Base-by-base conservation (phyloP, 805 yeast genomes). In the Candida gorgasii region DNA sequence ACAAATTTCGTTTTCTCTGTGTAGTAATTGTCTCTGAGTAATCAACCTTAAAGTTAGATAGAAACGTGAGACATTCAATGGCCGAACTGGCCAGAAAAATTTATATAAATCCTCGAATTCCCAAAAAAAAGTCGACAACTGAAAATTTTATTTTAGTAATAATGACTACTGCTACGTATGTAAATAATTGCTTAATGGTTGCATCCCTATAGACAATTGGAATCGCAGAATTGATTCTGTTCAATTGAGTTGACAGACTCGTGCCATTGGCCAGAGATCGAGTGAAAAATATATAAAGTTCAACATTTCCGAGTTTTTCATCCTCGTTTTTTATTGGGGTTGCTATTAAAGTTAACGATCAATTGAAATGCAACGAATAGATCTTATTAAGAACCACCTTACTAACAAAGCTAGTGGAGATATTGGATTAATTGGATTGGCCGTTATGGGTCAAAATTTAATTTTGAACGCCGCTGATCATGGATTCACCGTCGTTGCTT, bases 401-500 rank as follows among this genome's bases (percentile, higher is more conserved):
- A 32, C 64, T 63, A 29, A 53, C 57, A 82, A 86, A 65, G 28
- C 20, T 13, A 82, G 87, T 67, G 93, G 92, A 79, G 99, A 92
- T 84, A 83, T 92, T 71, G 99, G 97, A 73, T 87, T 92, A 69
- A 90, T 93, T 65, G 99, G 99, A 69, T 81, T 92, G 80, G 99
- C 99, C 85, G 99, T 92, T 57, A 92, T 92, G 99, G 99, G 99
- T 73, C 96, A 87, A 79, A 92, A 92, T 82, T 78, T 92, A 80
- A 89, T 92, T 68, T 80, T 92, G 56, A 92, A 92, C 73, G 95
- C 95, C 63, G 99, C 99, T 57, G 99, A 92, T 79, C 95, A 92
- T 76, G 97, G 97, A 46, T 92, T 80, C 79, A 89, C 96, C 54
- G 98, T 93, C 60, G 96, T 89, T 62, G 97, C 97, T 49, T 93